Conservation (phyloP, 2,329 filamentous ascomycete genomes). For the Alternaria arborescens region DNA sequence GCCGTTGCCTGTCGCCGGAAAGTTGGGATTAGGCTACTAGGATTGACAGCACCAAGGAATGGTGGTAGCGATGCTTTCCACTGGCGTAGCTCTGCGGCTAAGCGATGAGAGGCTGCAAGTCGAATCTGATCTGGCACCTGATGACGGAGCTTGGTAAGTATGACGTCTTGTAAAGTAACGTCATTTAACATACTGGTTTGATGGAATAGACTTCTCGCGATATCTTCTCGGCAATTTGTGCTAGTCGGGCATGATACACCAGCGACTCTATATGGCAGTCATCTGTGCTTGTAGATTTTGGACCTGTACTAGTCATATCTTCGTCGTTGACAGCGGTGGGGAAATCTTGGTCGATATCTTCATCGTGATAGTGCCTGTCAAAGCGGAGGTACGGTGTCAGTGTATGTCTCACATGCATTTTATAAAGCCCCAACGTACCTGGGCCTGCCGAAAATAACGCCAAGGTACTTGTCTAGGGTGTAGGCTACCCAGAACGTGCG, state of each 20-base stretch:
- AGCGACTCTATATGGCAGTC: slow-evolving; percentile 63
- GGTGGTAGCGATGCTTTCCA: slow-evolving; percentile 52
- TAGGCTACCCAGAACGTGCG: slow-evolving; percentile 71
- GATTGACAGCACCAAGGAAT: slow-evolving; percentile 55
- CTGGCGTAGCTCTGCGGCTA: slow-evolving; percentile 50
- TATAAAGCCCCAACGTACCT: background rate
- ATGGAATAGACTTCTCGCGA: slow-evolving; percentile 46
- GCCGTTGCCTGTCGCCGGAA: slow-evolving; percentile 50
- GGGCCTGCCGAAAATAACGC: slow-evolving; percentile 7
- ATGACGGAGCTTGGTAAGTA: background rate
- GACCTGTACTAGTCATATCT: slow-evolving; percentile 60
- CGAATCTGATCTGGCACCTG: slow-evolving; percentile 44
- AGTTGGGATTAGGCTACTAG: slow-evolving; percentile 57
- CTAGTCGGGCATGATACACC: slow-evolving; percentile 57
- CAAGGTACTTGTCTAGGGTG: slow-evolving; percentile 68
- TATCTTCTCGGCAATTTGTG: slow-evolving; percentile 43
- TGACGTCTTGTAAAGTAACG: background rate
- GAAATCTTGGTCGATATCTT: slow-evolving; percentile 69
- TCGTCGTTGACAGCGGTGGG: slow-evolving; percentile 66
- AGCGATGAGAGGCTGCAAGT: slow-evolving; percentile 49
- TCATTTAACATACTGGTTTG: slow-evolving; percentile 31
- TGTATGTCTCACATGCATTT: too few species aligned
- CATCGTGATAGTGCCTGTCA: slow-evolving; percentile 56
- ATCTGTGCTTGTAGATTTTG: slow-evolving; percentile 27
- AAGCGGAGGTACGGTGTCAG: too few species aligned